A percentile compares a stretch with the other conserved stretches of the same genome.
These are phyloP conservation scores for Globisporangium lucens DNA, from an alignment of 352 stramenopile species.

Conservation along the genomic window DNA sequence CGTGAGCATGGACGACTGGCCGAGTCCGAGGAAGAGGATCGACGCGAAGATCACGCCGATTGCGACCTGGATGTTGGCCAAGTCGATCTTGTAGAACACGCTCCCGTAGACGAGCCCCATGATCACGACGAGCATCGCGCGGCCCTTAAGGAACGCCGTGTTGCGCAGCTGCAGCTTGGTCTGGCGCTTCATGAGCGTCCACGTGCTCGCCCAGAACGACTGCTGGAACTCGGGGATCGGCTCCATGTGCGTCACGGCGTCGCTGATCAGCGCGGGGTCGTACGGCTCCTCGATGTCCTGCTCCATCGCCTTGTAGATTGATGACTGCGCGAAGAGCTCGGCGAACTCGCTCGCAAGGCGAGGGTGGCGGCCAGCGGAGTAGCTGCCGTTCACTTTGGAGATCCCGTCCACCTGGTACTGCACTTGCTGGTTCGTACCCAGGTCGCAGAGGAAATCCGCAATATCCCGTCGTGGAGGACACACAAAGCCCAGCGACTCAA, in stretches of 20 bases:
- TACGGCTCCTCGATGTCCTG: slow-evolving; percentile 88
- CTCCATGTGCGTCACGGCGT: slow-evolving; percentile 50
- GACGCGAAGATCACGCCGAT: slow-evolving; percentile 85
- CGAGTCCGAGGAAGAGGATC: slow-evolving; percentile 80
- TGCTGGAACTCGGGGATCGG: slow-evolving; percentile 43
- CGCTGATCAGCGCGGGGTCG: slow-evolving; percentile 87
- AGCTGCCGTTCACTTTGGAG: slow-evolving; percentile 1
- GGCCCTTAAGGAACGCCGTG: slow-evolving; percentile 44
- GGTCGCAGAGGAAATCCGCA: slow-evolving; percentile 89
- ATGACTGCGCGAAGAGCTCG: slow-evolving; percentile 32
- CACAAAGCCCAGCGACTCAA: slow-evolving; percentile 62
- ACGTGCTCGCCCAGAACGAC: slow-evolving; percentile 36
- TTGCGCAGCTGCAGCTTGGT: slow-evolving; percentile 70
- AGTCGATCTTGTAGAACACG: slow-evolving; percentile 53
- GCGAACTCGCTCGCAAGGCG: slow-evolving; percentile 43
- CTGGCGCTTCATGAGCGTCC: slow-evolving; percentile 57
- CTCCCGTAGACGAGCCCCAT: slow-evolving; percentile 51
- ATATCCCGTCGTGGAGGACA: slow-evolving; percentile 68
- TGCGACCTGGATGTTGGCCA: slow-evolving; percentile 45
- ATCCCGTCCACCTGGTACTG: slow-evolving; percentile 26
- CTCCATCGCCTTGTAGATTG: slow-evolving; percentile 33
- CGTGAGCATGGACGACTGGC: slow-evolving; percentile 72
- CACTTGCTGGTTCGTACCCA: slow-evolving; percentile 39
- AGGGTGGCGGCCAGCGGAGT: slow-evolving; percentile 12
- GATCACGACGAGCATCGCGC: slow-evolving; percentile 44